phyloP scores from a whole-genome alignment of 768 basidiomycete genomes.

The Mycena pura region DNA sequence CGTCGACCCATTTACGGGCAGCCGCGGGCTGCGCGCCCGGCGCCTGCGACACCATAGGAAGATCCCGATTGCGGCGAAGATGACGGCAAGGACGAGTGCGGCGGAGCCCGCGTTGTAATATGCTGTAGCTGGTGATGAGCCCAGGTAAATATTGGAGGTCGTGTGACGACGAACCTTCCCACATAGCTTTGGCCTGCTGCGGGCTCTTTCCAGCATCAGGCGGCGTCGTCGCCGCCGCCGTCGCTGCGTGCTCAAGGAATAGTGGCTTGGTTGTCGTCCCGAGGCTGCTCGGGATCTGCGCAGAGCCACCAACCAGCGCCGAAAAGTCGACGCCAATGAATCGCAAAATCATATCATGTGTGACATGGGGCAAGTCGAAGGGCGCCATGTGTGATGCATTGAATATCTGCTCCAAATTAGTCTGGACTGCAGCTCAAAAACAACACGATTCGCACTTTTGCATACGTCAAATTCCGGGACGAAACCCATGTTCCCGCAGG shows the following conservation, averaged over 20 bases:
- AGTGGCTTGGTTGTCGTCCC: constrained; percentile 75
- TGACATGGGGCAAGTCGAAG: constrained; percentile 82
- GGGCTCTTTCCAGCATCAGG: constrained; percentile 64
- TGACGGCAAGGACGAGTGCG: constrained; percentile 79
- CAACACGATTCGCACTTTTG: constrained; percentile 62
- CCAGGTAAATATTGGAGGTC: not conserved
- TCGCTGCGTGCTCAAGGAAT: constrained; percentile 53
- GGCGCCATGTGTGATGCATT: constrained; percentile 97
- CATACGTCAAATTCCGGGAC: constrained; percentile 91
- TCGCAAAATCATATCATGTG: constrained; percentile 98
- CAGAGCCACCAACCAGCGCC: constrained; percentile 79
- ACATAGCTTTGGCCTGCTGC: constrained; percentile 84
- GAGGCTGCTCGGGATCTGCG: constrained; percentile 79
- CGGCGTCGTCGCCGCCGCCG: constrained; percentile 41
- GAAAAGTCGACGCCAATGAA: constrained; percentile 95
- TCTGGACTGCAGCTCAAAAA: not conserved
- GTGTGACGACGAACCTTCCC: constrained; percentile 71
- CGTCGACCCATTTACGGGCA: constrained; percentile 43
- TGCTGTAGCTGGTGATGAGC: constrained; percentile 54
- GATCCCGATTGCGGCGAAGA: constrained; percentile 68
- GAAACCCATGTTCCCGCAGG: constrained; percentile 92
- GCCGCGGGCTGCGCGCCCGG: constrained; percentile 47
- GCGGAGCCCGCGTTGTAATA: constrained; percentile 95
- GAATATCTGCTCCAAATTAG: constrained; percentile 63
- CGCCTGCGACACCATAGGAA: constrained; percentile 84